Evolutionary conservation across 805 yeast species (phyloP), one percentile per base, ranked within the genome.

Genomic region (Komagataella populi): DNA sequence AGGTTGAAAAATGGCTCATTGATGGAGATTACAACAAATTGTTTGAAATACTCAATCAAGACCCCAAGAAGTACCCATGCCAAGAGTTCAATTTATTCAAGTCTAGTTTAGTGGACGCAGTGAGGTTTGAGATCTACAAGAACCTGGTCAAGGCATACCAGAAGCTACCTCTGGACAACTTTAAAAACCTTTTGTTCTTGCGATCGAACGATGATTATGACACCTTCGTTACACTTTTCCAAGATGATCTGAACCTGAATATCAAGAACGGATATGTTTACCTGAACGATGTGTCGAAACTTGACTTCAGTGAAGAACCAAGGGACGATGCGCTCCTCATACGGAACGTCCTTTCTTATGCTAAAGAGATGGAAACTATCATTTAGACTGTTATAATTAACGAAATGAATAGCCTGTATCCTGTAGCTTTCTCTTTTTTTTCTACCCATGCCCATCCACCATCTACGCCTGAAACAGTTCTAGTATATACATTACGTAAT

Each of bases 21-120:
- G 98, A 93, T 69, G 99, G 99, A 46, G 85, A 91, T 56, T 93
- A 90, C 67, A 93, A 88, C 66, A 87, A 87, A 66, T 91, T 90
- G 48, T 86, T 93, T 84, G 83, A 79, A 58, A 74, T 86, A 51
- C 55, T 67, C 45, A 58, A 63, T 10, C 60, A 62, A n/a, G 74
- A 85, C 56, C 80, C 82, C 50, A 77, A 79, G 54, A 71, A 72
- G 51, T 80, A 83, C 56, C 82, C 83, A 23, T 76, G 81, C 56
- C 78, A 81, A 53, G 98, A 93, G 65, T 90, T 82, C 65, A 77
- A 77, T 53, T 75, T 87, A 48, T 87, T 91, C 66, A 84, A 88
- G 53, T 81, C 77, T 53, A 81, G 85, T 18, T 74, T 90, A 63
- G 77, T 84, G 58, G 74, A 76, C 57, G 87, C 96, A 1, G 84